Evolutionary conservation across 2,329 filamentous ascomycete genomes (phyloP).

Genomic region (Amphichorda felina): DNA sequence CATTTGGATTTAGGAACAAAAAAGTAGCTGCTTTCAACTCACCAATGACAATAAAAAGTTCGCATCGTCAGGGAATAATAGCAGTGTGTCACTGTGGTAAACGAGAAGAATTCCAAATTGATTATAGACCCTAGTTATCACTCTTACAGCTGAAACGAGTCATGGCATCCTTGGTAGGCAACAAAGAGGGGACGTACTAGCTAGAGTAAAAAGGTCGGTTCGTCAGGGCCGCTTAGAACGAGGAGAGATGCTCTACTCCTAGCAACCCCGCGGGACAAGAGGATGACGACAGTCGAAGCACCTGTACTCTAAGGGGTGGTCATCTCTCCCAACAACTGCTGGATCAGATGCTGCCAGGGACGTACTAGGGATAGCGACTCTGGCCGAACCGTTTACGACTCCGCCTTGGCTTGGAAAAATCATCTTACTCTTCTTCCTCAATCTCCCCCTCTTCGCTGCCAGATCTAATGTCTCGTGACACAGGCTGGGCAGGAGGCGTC

Average conservation of each 20-base stretch:
- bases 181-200: slow-evolving; percentile 3
- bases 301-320: background rate
- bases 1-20: background rate
- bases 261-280: background rate
- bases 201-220: background rate
- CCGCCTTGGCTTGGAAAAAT: too few species aligned
- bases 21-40: background rate
- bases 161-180: too few species aligned
- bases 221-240: background rate
- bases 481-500: slow-evolving; percentile 29
- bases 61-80: background rate
- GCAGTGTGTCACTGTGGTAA: background rate
- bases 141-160: too few species aligned
- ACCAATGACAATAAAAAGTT: background rate
- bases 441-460: slow-evolving; percentile 98
- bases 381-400: too few species aligned
- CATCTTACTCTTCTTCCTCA: slow-evolving; percentile 57
- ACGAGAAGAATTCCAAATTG: background rate
- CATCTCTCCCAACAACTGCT: background rate
- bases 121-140: background rate
- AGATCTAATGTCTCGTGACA: slow-evolving; percentile 40
- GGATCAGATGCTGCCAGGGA: slow-evolving; percentile 1
- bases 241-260: background rate
- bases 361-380: slow-evolving; percentile 3
- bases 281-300: too few species aligned